These are phyloP conservation scores for Phellopilus nigrolimitatus DNA, from an alignment of 1,284 basidiomycete species.

Conservation along the genomic window DNA sequence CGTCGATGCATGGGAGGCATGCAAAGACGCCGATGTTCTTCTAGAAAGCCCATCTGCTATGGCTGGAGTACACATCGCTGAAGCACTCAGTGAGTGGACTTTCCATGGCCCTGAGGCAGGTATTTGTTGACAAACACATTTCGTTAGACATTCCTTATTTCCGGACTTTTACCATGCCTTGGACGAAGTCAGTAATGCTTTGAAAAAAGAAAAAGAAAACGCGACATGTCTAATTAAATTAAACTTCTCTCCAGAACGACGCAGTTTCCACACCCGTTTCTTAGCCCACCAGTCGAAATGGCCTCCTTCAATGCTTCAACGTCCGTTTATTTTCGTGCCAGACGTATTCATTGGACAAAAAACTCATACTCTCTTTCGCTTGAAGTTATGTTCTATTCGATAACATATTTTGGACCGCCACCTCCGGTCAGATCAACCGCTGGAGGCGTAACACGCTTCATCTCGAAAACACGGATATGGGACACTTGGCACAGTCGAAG, in stretches of 20 bases:
- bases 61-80: conserved; percentile 79
- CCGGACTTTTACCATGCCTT: conserved; percentile 75
- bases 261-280: conserved; percentile 62
- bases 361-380: neutral
- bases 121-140: conserved; percentile 7
- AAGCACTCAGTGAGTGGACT: conserved; percentile 53
- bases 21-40: conserved; percentile 69
- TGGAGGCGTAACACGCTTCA: conserved; percentile 60
- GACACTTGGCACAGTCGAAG: conserved; percentile 61
- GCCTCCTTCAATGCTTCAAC: conserved; percentile 50
- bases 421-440: conserved; percentile 66
- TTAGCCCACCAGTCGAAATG: conserved; percentile 49
- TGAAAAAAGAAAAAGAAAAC: conserved; percentile 7
- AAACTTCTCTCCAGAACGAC: conserved; percentile 40
- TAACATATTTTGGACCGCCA: conserved; percentile 75
- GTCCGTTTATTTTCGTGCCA: conserved; percentile 26
- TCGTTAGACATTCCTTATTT: conserved; percentile 54
- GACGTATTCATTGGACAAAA: neutral
- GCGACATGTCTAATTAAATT: conserved; percentile 15
- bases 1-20: conserved; percentile 64
- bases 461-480: conserved; percentile 58
- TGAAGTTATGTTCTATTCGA: conserved; percentile 62
- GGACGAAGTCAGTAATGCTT: conserved; percentile 38
- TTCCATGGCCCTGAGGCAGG: neutral
- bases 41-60: conserved; percentile 74